Percentiles rank a stretch among this genome's conserved stretches.
Conservation (phyloP, 495 filamentous ascomycete genomes). For the Xylaria nigripes region DNA sequence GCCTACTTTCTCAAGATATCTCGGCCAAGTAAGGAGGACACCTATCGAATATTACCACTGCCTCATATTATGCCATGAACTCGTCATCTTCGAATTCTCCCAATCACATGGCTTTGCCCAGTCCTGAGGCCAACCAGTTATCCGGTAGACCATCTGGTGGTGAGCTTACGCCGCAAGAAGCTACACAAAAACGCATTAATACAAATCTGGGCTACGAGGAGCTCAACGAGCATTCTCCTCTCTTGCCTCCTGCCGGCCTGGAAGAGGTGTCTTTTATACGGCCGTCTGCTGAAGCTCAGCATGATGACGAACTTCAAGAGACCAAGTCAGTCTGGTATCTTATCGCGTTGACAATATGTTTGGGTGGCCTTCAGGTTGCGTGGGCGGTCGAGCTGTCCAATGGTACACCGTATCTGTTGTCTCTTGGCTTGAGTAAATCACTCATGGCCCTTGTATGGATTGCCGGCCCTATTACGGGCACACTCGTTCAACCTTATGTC, state of each 20-base stretch:
- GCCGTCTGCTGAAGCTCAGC: constrained; percentile 23
- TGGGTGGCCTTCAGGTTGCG: constrained; percentile 84
- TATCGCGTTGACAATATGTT: constrained; percentile 71
- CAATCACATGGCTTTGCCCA: constrained; percentile 14
- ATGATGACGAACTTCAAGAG: constrained; percentile 39
- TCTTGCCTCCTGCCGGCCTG: constrained; percentile 44
- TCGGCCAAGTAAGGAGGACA: neutral
- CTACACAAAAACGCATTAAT: constrained; percentile 11
- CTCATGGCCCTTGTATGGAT: constrained; percentile 94
- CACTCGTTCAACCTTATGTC: constrained; percentile 87
- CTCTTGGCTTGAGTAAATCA: constrained; percentile 84
- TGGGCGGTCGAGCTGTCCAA: constrained; percentile 89
- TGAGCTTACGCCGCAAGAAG: constrained; percentile 15
- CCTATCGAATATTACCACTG: constrained; percentile 7
- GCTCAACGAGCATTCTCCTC: constrained; percentile 51
- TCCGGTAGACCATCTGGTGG: constrained; percentile 7
- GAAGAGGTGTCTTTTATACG: constrained; percentile 32
- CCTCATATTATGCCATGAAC: constrained; percentile 14
- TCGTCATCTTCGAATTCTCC: constrained; percentile 23
- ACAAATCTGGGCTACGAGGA: constrained; percentile 15
- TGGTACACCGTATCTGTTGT: constrained; percentile 61
- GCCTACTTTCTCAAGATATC: neutral
- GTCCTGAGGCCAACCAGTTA: constrained; percentile 11
- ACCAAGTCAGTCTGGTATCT: constrained; percentile 78
- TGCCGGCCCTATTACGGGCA: constrained; percentile 77